phyloP scores from a whole-genome alignment of 306 rosid species.

The Crotalaria pallida region DNA sequence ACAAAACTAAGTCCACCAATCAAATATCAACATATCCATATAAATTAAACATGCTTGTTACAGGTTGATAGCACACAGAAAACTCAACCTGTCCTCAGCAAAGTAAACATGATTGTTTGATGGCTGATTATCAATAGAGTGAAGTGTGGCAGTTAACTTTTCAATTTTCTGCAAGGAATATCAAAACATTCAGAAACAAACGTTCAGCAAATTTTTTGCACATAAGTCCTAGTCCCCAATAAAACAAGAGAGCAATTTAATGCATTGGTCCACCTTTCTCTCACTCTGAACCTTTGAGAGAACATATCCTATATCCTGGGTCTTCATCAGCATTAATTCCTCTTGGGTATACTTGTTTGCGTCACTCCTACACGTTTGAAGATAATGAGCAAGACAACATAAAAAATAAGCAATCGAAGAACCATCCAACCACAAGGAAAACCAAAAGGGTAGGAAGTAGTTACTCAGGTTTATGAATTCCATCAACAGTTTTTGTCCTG shows the following conservation, averaged over 20 bases:
- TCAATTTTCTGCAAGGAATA: conserved; percentile 60
- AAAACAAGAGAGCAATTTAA: no score
- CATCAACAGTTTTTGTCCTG: conserved; percentile 45
- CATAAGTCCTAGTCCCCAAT: no score
- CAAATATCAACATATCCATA: background rate
- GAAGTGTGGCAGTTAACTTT: conserved; percentile 61
- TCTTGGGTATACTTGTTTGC: conserved; percentile 68
- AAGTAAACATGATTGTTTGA: conserved; percentile 47
- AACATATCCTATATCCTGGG: conserved; percentile 74
- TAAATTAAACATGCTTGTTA: background rate
- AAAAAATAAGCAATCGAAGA: background rate
- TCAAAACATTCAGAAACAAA: background rate
- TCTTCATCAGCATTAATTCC: conserved; percentile 70
- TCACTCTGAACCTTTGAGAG: conserved; percentile 76
- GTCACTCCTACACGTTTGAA: conserved; percentile 39
- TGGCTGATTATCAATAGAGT: conserved; percentile 44
- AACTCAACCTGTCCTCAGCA: conserved; percentile 69
- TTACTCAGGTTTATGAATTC: conserved; percentile 66
- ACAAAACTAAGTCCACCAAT: no score
- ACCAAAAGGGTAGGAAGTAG: background rate
- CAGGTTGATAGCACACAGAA: background rate
- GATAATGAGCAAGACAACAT: background rate
- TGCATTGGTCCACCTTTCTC: conserved; percentile 42
- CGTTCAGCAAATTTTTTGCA: background rate
- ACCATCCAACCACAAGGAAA: conserved; percentile 17